Evolutionary conservation across 176 grass and related monocot species (phyloP), one percentile per base, ranked within the genome.

Genomic region (Typha latifolia): DNA sequence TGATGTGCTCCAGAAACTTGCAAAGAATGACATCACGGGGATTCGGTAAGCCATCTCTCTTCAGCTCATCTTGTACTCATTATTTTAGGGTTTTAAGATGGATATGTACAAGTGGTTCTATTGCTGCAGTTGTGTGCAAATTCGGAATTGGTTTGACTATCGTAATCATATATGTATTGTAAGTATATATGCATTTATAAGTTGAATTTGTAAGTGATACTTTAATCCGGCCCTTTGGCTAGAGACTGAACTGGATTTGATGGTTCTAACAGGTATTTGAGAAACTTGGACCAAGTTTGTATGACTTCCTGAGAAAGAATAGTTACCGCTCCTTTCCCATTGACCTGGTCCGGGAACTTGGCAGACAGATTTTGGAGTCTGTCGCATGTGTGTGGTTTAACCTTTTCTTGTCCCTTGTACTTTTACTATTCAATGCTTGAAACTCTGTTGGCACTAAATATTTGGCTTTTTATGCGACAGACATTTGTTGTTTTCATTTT

Each of bases 161-260:
- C 88, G 85, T 86, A 92, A 97, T 84, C 93, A 97, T 89, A 89
- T 89, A 80, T 97, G 93, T 89, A 97, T 97, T 80, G 93, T 97
- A 91, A 97, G 88, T 97, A 90, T 75, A 91, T 81, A 74, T 88
- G 82, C 66, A 77, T 83, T 64, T 77, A 79, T 69, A 77, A 75
- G 49, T 49, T 71, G 70, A 29, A 73, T 73, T 49, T 72, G 31
- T 61, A 5, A 49, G 12, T 37, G 13, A 27, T 52, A 12, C 48
- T 69, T 48, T 69, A 49, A 24, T 77, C 26, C 59, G 9, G 14
- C 26, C 16, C 5, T 68, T 19, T 52, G 61, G 48, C 22, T 56
- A 24, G 62, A 64, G 49, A n/a, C 12, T 22, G 47, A 75, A 66
- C 43, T 51, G 51, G 23, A 34, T 63, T 79, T 69, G 49, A 76